Evolutionary conservation across 2,329 filamentous ascomycete species (phyloP), one percentile per base, ranked within the genome.

Genomic region (Alternaria sp.): DNA sequence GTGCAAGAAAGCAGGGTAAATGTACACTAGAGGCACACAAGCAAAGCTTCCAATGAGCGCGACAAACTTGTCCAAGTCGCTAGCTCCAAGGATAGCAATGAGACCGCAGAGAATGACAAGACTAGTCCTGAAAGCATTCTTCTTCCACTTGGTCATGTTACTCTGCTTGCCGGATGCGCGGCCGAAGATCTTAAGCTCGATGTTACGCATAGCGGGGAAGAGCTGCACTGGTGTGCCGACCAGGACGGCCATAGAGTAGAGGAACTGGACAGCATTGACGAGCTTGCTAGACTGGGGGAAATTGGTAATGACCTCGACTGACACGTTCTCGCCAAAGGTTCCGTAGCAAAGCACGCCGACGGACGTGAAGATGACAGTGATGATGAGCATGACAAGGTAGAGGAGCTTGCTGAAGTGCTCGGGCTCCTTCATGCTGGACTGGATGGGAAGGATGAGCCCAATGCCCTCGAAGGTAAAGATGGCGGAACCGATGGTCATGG

Each of bases 401-500:
- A 93, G 85, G 3, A 93, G 83, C 57, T 81, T 82, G 67, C 86
- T 84, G 68, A 93, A 93, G 18, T 88, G 84, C 63, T 91, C 82
- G 0, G 90, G 90, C 59, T 88, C 82, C 69, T 86, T 86, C 90
- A 93, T 93, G 57, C 88, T 90, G 8, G 89, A 90, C 73, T 92
- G 89, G 54, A 93, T 93, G 0, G 90, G 90, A 8, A 93, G 81
- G 64, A 93, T 91, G 24, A 93, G 85, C 1, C 90, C 90, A 47
- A 93, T 92, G 48, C 90, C 90, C 74, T 93, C 90, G 67, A 92
- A 93, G 0, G 90, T 92, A 79, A 92, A 93, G 71, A 93, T 92
- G 38, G 89, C 87, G 2, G 89, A 87, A 53, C 90, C 90, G 48
- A 93, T 85, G 26, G 89, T 92, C 54, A 92, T 81, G 0, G 90